phyloP scores from a whole-genome alignment of 306 rosid genomes.

The Quercus aquifolioides region DNA sequence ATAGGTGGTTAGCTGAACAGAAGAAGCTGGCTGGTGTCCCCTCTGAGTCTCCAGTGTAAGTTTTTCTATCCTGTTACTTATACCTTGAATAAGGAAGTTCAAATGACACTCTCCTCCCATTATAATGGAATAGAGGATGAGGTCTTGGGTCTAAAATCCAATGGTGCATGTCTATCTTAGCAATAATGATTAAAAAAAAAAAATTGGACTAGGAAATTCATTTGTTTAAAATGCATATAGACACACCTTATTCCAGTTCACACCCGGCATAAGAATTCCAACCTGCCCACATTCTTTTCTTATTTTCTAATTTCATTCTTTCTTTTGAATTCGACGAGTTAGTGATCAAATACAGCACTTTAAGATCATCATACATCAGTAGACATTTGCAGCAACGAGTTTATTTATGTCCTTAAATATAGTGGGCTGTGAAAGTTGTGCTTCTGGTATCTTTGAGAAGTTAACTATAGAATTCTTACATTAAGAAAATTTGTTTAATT shows the following conservation, averaged over 20 bases:
- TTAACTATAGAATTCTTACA: neutral
- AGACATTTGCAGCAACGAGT: neutral
- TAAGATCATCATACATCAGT: neutral
- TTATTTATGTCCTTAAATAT: neutral
- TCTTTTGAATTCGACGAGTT: neutral
- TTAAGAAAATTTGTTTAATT: neutral
- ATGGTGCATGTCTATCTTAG: too few species aligned
- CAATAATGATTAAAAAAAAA: neutral
- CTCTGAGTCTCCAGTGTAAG: constrained; percentile 94
- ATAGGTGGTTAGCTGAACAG: constrained; percentile 89
- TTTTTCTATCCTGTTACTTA: constrained; percentile 4
- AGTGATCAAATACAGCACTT: neutral
- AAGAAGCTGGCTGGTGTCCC: constrained; percentile 79
- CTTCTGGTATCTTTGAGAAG: neutral
- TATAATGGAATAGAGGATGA: neutral
- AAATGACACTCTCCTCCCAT: neutral
- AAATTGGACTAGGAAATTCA: neutral
- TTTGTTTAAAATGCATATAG: neutral
- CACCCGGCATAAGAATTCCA: neutral
- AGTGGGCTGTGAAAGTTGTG: neutral
- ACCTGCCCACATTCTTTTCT: neutral
- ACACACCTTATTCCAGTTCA: neutral
- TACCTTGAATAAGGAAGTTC: neutral
- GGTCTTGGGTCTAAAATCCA: too few species aligned
- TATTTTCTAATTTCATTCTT: neutral